A percentile compares a stretch with the other conserved stretches of the same genome.
phyloP scores from a whole-genome alignment of 768 basidiomycete species.

The Agrocybe pediades region DNA sequence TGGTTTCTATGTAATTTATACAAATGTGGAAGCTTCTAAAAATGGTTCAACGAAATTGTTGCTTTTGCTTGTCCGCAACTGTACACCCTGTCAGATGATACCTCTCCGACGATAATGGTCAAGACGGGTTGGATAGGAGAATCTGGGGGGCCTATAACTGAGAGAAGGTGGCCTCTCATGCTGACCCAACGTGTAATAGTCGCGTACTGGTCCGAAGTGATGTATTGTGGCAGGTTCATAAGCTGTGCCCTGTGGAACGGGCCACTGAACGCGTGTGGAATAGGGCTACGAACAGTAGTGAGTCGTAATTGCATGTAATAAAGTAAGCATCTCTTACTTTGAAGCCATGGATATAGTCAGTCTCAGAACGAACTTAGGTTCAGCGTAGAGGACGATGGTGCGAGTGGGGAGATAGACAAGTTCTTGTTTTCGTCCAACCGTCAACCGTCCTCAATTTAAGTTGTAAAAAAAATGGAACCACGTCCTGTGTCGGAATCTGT shows the following conservation, averaged over 20 bases:
- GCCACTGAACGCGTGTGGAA: not conserved
- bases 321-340: no score
- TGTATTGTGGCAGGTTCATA: not conserved
- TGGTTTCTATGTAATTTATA: not conserved
- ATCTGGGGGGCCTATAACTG: not conserved
- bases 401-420: no score
- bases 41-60: not conserved
- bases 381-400: no score
- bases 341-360: no score
- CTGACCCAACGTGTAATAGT: not conserved
- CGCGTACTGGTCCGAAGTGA: not conserved
- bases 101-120: not conserved
- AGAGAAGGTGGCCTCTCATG: not conserved
- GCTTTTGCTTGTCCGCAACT: not conserved
- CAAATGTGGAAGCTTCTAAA: slow-evolving; percentile 1
- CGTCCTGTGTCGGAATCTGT: no score
- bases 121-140: not conserved
- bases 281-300: not conserved
- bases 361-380: no score
- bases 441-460: no score
- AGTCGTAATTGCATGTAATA: no score
- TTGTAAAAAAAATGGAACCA: no score
- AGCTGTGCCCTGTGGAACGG: not conserved
- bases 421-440: no score
- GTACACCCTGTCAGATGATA: not conserved